phyloP scores from a whole-genome alignment of 345 rosid species.

The Lenwebbia sp. region DNA sequence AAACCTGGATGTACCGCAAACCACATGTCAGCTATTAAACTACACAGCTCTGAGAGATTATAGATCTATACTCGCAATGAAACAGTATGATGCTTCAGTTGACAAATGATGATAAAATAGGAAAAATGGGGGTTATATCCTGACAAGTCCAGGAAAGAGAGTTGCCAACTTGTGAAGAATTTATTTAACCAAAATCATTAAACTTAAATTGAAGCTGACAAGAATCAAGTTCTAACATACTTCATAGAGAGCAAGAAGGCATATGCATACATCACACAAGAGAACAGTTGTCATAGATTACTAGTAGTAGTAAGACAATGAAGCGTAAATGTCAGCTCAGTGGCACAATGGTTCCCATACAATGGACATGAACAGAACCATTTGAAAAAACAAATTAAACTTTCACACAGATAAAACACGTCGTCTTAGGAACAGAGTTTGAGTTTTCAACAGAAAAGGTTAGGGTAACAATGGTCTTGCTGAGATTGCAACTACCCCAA shows the following conservation, averaged over 20 bases:
- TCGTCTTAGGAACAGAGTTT: not conserved
- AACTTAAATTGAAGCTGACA: not conserved
- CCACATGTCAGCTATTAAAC: not conserved
- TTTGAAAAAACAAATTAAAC: not conserved
- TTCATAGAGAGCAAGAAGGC: not conserved
- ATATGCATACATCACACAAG: not conserved
- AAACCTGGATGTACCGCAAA: slow-evolving; percentile 45
- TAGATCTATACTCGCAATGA: not conserved
- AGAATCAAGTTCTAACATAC: not conserved
- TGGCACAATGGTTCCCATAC: not conserved
- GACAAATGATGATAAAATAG: not conserved
- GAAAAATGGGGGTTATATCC: not conserved
- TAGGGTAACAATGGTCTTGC: not conserved
- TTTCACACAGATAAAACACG: not conserved
- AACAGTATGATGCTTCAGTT: not conserved
- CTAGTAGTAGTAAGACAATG: not conserved
- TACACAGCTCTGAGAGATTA: not conserved
- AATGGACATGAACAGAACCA: not conserved
- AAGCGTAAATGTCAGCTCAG: not conserved
- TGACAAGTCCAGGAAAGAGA: not conserved
- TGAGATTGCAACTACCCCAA: not conserved
- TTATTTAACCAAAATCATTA: not conserved
- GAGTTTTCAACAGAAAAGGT: not conserved
- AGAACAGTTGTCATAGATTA: not conserved
- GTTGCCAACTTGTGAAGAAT: not conserved